Evolutionary conservation across 2,329 filamentous ascomycete genomes (phyloP).

Genomic region (Helotiales sp.): DNA sequence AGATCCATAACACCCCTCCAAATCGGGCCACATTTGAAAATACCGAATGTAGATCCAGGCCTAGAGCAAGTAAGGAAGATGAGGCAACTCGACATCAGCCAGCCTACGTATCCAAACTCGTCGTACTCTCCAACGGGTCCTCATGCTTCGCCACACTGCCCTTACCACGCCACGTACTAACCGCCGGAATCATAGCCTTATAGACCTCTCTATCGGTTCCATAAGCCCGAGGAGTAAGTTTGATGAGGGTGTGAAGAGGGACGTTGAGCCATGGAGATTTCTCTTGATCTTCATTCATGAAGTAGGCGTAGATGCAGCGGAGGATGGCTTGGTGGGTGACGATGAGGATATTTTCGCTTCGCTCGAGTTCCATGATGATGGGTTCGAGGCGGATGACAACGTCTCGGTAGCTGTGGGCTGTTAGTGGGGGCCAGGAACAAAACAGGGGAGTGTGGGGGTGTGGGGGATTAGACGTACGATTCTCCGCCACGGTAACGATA

Average conservation of each 20-base stretch:
- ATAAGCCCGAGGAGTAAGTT: constrained; percentile 92
- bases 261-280: constrained; percentile 99
- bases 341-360: constrained; percentile 95
- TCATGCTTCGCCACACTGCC: constrained; percentile 91
- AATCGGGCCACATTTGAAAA: no score
- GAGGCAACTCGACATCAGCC: background rate
- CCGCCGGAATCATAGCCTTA: constrained; percentile 90
- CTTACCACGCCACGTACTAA: constrained; percentile 95
- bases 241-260: constrained; percentile 93
- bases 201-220: constrained; percentile 88
- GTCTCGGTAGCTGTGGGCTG: constrained; percentile 69
- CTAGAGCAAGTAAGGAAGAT: background rate
- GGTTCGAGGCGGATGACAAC: constrained; percentile 97
- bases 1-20: background rate
- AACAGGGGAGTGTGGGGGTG: background rate
- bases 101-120: constrained; percentile 25
- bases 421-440: constrained; percentile 4
- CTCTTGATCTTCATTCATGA: constrained; percentile 95
- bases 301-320: constrained; percentile 97
- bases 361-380: constrained; percentile 99
- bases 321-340: constrained; percentile 97
- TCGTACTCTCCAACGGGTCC: constrained; percentile 39
- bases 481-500: constrained; percentile 98
- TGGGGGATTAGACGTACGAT: constrained; percentile 54
- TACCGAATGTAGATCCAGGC: background rate